A percentile compares a stretch with the other conserved stretches of the same genome.
Conservation (phyloP, 495 filamentous ascomycete species). For the Trichodelitschia bisporula region DNA sequence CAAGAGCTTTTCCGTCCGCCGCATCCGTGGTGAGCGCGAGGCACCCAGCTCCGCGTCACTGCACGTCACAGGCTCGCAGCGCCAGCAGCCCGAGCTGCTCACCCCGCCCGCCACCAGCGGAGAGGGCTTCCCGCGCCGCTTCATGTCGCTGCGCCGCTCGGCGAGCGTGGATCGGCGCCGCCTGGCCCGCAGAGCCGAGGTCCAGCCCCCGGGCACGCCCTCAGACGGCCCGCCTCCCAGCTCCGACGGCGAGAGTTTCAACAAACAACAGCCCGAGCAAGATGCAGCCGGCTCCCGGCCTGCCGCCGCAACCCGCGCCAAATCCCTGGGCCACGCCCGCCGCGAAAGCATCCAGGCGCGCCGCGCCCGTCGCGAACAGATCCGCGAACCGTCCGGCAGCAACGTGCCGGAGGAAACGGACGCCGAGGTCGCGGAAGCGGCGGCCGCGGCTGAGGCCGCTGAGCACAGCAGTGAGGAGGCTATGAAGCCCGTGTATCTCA, state of each 20-base stretch:
- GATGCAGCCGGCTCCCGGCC: slow-evolving; percentile 32
- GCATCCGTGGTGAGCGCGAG: slow-evolving; percentile 16
- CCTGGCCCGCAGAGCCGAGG: neutral
- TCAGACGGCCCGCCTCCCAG: too few species aligned
- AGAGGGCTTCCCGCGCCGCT: neutral
- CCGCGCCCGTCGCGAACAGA: neutral
- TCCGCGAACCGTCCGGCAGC: neutral
- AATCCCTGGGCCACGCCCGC: slow-evolving; percentile 74
- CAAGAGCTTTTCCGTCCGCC: slow-evolving; percentile 63
- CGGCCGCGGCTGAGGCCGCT: slow-evolving; percentile 20
- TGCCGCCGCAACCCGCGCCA: slow-evolving; percentile 30
- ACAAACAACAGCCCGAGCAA: too few species aligned
- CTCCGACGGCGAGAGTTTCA: too few species aligned
- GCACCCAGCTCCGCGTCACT: too few species aligned
- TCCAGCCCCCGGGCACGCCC: slow-evolving; percentile 4
- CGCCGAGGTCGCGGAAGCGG: neutral
- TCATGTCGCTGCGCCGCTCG: neutral
- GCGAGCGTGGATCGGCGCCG: neutral
- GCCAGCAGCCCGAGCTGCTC: neutral
- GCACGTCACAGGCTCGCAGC: too few species aligned
- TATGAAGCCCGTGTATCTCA: slow-evolving; percentile 83
- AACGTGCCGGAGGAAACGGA: neutral
- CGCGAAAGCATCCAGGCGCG: slow-evolving; percentile 12
- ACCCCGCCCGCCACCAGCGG: neutral
- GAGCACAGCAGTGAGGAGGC: slow-evolving; percentile 51